These are phyloP conservation scores for Whalleya microplaca DNA, from an alignment of 2,329 filamentous ascomycete genomes.

Conservation along the genomic window DNA sequence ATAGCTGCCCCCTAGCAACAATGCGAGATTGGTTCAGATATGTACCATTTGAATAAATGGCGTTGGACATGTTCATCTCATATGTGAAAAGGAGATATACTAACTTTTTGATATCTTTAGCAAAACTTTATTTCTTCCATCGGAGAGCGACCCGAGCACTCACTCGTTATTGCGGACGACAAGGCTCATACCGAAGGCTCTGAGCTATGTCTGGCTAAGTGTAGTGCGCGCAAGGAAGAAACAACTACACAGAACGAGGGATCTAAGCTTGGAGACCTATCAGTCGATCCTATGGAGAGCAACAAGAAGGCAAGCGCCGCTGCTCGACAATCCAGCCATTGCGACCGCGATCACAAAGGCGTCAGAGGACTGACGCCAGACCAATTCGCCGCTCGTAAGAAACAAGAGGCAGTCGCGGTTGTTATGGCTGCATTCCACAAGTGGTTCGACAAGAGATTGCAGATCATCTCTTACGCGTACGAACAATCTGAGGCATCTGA, in stretches of 20 bases:
- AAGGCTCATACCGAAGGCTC: slow-evolving; percentile 14
- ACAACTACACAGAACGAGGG: slow-evolving; percentile 23
- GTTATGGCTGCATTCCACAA: slow-evolving; percentile 35
- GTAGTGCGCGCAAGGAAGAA: slow-evolving; percentile 25
- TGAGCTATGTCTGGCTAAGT: slow-evolving; percentile 25
- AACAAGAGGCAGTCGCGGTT: slow-evolving; percentile 28
- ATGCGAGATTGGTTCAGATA: too few species aligned
- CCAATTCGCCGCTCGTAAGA: slow-evolving; percentile 35
- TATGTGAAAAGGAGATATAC: not conserved
- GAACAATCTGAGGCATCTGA: slow-evolving; percentile 33
- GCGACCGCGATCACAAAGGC: slow-evolving; percentile 25
- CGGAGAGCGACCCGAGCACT: slow-evolving; percentile 5
- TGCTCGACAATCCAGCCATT: slow-evolving; percentile 30
- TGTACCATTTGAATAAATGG: too few species aligned
- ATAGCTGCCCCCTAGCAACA: not conserved
- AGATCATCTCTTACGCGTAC: slow-evolving; percentile 34
- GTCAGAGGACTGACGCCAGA: slow-evolving; percentile 31
- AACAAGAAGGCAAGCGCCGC: slow-evolving; percentile 29
- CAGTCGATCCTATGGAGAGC: slow-evolving; percentile 35
- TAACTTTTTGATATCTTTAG: slow-evolving; percentile 7
- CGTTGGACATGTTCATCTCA: not conserved
- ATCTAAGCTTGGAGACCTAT: slow-evolving; percentile 20
- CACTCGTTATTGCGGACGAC: slow-evolving; percentile 4
- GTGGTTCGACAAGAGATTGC: slow-evolving; percentile 36
- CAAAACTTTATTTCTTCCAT: slow-evolving; percentile 7